Evolutionary conservation across 1,139 yeast genomes (phyloP).

Genomic region (Nadsonia starkeyi-henricii): DNA sequence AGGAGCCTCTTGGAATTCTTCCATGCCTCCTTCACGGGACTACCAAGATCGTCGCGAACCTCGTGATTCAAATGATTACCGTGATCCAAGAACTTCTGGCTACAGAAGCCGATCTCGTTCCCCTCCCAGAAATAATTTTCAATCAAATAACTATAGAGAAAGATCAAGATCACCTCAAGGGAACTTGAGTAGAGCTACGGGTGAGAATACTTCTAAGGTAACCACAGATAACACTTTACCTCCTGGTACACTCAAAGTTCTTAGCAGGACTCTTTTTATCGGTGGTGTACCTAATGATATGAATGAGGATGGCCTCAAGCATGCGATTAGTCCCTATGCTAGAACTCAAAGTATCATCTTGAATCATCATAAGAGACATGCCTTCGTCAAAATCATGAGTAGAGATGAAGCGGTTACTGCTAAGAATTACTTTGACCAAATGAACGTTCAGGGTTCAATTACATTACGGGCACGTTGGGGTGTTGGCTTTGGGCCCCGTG

Average conservation of each 20-base stretch:
- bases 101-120: constrained; percentile 9
- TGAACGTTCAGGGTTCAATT: constrained; percentile 37
- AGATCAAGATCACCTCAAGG: constrained; percentile 45
- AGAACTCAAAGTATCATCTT: constrained; percentile 84
- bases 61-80: constrained; percentile 2
- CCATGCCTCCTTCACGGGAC: background rate
- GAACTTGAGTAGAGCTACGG: constrained; percentile 11
- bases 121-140: constrained; percentile 19
- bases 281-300: constrained; percentile 85
- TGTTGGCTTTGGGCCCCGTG: constrained; percentile 97
- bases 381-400: constrained; percentile 93
- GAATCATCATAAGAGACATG: constrained; percentile 83
- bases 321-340: constrained; percentile 65
- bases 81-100: constrained; percentile 13
- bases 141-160: constrained; percentile 12
- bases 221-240: constrained; percentile 61
- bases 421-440: constrained; percentile 32
- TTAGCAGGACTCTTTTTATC: constrained; percentile 78
- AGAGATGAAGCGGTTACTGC: constrained; percentile 85
- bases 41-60: background rate
- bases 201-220: constrained; percentile 49
- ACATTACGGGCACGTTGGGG: constrained; percentile 87
- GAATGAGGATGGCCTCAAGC: constrained; percentile 58
- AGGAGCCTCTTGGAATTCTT: background rate
- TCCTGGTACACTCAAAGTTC: constrained; percentile 67